Evolutionary conservation across 2,329 filamentous ascomycete species (phyloP).

Genomic region (Penicillium sp.): DNA sequence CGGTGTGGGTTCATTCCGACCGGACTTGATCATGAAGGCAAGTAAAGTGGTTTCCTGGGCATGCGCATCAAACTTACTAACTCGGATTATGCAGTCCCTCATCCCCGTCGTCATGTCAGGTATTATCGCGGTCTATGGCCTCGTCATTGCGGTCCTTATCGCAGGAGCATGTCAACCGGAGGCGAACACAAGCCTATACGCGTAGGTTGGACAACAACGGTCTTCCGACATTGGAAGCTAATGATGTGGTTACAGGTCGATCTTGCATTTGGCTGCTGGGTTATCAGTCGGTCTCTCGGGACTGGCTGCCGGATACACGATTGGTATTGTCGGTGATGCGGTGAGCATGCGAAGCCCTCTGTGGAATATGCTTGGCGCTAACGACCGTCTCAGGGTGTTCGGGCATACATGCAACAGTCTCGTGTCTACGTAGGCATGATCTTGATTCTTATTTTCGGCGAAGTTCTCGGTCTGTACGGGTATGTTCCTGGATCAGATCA

Average conservation of each 20-base stretch:
- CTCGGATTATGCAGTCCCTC: constrained; percentile 41
- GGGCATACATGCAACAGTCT: constrained; percentile 94
- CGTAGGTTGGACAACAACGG: constrained; percentile 51
- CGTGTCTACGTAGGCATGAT: constrained; percentile 99
- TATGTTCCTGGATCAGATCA: constrained; percentile 47
- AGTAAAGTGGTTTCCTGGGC: constrained; percentile 8
- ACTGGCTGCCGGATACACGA: constrained; percentile 91
- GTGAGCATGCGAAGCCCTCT: constrained; percentile 44
- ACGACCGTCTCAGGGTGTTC: constrained; percentile 62
- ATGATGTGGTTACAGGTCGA: constrained; percentile 59
- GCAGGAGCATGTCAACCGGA: constrained; percentile 78
- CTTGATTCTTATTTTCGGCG: constrained; percentile 95
- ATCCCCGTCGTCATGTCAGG: constrained; percentile 82
- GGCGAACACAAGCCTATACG: constrained; percentile 78
- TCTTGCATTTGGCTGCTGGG: constrained; percentile 90
- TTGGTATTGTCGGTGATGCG: constrained; percentile 91
- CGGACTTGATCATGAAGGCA: constrained; percentile 70
- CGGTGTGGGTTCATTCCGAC: constrained; percentile 64
- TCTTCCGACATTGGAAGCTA: constrained; percentile 13
- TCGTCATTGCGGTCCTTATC: constrained; percentile 95
- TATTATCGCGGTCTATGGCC: constrained; percentile 97
- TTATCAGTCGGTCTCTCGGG: constrained; percentile 90
- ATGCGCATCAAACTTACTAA: constrained; percentile 15
- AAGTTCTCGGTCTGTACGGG: constrained; percentile 96
- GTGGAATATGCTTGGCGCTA: neutral